Percentiles rank a stretch among this genome's conserved stretches.
Evolutionary conservation across 2,329 filamentous ascomycete species (phyloP).

Genomic region (Cucurbitaria berberidis): DNA sequence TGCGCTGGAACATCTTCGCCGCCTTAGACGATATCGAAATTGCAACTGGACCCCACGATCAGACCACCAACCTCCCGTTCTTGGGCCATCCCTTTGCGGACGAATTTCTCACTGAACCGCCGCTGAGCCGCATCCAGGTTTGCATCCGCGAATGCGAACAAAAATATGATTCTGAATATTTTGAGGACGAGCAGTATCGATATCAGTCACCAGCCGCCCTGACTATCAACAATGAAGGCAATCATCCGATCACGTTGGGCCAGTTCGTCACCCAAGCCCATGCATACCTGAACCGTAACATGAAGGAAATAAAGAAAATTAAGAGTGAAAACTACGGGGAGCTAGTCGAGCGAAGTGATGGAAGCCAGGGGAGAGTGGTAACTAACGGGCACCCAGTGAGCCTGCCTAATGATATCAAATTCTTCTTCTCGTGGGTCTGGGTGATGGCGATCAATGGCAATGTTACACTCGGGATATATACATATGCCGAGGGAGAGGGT

Average conservation of each 20-base stretch:
- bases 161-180: neutral
- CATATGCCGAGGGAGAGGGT: no score
- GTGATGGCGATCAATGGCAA: no score
- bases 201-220: slow-evolving; percentile 10
- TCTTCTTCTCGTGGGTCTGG: no score
- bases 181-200: neutral
- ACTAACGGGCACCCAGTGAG: no score
- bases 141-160: neutral
- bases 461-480: no score
- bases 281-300: neutral
- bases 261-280: slow-evolving; percentile 11
- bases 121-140: neutral
- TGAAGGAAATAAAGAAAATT: neutral
- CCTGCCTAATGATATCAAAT: no score
- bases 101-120: slow-evolving; percentile 2
- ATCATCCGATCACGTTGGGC: slow-evolving; percentile 2
- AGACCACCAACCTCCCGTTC: neutral
- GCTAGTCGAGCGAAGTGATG: no score
- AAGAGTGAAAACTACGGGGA: neutral
- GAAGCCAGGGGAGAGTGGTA: no score
- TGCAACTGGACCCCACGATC: neutral
- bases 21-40: slow-evolving; percentile 8
- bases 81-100: slow-evolving; percentile 4
- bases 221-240: slow-evolving; percentile 9
- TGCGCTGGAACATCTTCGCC: slow-evolving; percentile 16